phyloP scores from a whole-genome alignment of 2,329 filamentous ascomycete species.

The Arthrinium puccinioides region DNA sequence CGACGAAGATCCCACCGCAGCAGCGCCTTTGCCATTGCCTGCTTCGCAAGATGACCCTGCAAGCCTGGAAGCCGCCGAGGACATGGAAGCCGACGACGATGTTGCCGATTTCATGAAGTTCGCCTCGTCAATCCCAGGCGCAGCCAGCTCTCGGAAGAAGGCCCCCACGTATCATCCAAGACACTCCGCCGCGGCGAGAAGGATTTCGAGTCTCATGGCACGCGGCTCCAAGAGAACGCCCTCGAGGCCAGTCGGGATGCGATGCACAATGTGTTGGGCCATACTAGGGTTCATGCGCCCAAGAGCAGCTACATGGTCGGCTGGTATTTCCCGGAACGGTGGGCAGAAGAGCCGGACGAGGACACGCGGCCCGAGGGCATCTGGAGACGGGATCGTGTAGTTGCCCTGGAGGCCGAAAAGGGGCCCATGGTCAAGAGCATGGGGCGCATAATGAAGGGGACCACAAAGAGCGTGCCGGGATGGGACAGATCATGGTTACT shows the following conservation, averaged over 20 bases:
- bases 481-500: slow-evolving; percentile 71
- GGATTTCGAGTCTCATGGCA: slow-evolving; percentile 92
- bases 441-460: slow-evolving; percentile 54
- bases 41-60: slow-evolving; percentile 5
- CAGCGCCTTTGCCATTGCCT: slow-evolving; percentile 3
- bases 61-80: neutral
- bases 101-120: slow-evolving; percentile 72
- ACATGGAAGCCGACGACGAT: slow-evolving; percentile 4
- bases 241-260: slow-evolving; percentile 77
- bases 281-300: slow-evolving; percentile 66
- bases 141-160: slow-evolving; percentile 6
- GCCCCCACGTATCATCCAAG: slow-evolving; percentile 42
- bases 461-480: slow-evolving; percentile 45
- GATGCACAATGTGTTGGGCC: slow-evolving; percentile 80
- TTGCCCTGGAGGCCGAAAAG: slow-evolving; percentile 60
- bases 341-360: slow-evolving; percentile 24
- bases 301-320: slow-evolving; percentile 61
- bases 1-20: slow-evolving; percentile 28
- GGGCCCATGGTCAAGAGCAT: slow-evolving; percentile 70
- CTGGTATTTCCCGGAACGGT: slow-evolving; percentile 64
- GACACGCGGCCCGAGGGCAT: slow-evolving; percentile 27
- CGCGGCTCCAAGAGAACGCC: slow-evolving; percentile 67
- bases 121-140: slow-evolving; percentile 33
- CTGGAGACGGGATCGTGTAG: slow-evolving; percentile 42
- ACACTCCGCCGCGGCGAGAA: slow-evolving; percentile 90